Evolutionary conservation across 176 grass and related monocot genomes (phyloP), one percentile per base, ranked within the genome.

Genomic region (Oropetium thomaeum): DNA sequence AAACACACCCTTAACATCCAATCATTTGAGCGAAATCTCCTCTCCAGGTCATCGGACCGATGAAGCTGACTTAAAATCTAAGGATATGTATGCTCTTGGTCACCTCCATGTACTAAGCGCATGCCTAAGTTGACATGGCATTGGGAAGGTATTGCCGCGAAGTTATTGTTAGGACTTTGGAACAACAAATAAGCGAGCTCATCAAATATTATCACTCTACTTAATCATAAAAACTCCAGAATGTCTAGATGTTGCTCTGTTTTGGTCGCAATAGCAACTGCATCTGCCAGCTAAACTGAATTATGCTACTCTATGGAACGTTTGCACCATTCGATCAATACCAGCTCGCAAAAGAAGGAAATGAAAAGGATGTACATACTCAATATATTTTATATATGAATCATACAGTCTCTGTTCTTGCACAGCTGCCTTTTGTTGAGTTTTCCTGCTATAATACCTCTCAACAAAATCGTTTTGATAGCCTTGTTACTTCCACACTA

Each of bases 41-140:
- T 73, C 81, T 92, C 68, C 58, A 60, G 43, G 44, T 88, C 53
- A 71, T 81, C 77, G 82, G 38, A 51, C 85, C 22, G 77, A 82
- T 11, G 81, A 88, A 11, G 85, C 77, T 70, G 89, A 88, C 45
- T 19, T 82, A 54, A 10, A 10, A 79, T 72, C 67, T 77, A 9
- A 91, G 74, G 77, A 73, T 84, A 39, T 87, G 77, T 75, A 81
- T 81, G 31, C 85, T 92, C 60, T 11, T 69, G 19, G 68, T 58
- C 32, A 82, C 49, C 71, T 85, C 89, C 43, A 48, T 88, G 29
- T 77, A 74, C 63, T 84, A 78, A 48, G 78, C 88, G 39, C 59
- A 74, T 43, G 89, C 85, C 22, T 77, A 87, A 65, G 78, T 92
- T 70, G 89, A 88, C 81, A 82, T 88, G 82, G 78, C 81, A 38